Conservation (phyloP, 2,329 filamentous ascomycete species). For the Ramularia endophylla region DNA sequence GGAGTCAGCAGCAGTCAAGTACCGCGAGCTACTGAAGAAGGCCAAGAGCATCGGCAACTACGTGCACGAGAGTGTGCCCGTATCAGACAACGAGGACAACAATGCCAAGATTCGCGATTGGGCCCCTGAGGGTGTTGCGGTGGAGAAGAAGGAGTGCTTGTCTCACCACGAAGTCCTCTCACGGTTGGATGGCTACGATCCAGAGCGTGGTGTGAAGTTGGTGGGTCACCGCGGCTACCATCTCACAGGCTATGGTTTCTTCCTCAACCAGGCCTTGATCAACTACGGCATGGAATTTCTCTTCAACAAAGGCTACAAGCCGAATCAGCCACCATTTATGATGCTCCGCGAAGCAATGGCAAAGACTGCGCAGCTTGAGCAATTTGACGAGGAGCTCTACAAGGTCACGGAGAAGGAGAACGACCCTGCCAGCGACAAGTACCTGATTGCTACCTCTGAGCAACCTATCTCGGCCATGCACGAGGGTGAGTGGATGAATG, state of each 20-base stretch:
- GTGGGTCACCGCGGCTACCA: slow-evolving; percentile 95
- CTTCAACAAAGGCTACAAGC: slow-evolving; percentile 57
- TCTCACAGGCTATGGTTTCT: slow-evolving; percentile 80
- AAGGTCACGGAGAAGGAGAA: slow-evolving; percentile 84
- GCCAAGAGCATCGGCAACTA: slow-evolving; percentile 82
- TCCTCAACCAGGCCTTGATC: slow-evolving; percentile 85
- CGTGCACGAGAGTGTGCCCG: slow-evolving; percentile 80
- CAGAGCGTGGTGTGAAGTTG: slow-evolving; percentile 86
- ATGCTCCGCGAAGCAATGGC: slow-evolving; percentile 96
- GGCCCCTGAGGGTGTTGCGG: slow-evolving; percentile 67
- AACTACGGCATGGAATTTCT: slow-evolving; percentile 95
- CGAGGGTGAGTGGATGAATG: slow-evolving; percentile 85
- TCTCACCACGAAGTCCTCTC: slow-evolving; percentile 94
- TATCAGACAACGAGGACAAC: slow-evolving; percentile 78
- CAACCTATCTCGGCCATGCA: slow-evolving; percentile 87
- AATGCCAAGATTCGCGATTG: slow-evolving; percentile 73
- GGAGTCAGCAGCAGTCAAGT: slow-evolving; percentile 69
- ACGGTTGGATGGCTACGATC: slow-evolving; percentile 84
- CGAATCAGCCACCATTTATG: slow-evolving; percentile 75
- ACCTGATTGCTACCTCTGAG: slow-evolving; percentile 77
- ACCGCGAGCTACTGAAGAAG: slow-evolving; percentile 66
- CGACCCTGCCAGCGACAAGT: slow-evolving; percentile 75
- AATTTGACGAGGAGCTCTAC: slow-evolving; percentile 98
- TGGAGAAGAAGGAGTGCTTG: slow-evolving; percentile 70
- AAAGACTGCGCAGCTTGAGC: slow-evolving; percentile 93